phyloP scores from a whole-genome alignment of 177 flowering plant genomes.

The Vitis hybrid region DNA sequence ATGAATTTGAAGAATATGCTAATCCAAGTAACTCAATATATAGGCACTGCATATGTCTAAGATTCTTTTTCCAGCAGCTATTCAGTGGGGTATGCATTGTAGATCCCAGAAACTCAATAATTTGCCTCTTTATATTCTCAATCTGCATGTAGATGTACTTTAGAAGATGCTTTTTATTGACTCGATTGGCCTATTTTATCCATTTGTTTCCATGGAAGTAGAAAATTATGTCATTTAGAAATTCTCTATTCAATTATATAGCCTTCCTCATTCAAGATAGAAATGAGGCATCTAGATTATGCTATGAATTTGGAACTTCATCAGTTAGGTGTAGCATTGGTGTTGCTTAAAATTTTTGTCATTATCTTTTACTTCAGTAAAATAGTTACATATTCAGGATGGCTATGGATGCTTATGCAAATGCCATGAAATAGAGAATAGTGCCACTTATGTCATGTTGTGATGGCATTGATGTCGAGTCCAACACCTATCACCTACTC shows the following conservation, averaged over 20 bases:
- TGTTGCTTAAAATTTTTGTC: too few relatives aligned
- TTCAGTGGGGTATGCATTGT: constrained; percentile 21
- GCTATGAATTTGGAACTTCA: too few relatives aligned
- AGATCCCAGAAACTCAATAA: background rate
- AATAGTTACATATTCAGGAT: too few relatives aligned
- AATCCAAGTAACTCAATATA: constrained; percentile 25
- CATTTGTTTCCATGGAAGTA: background rate
- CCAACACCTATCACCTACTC: too few relatives aligned
- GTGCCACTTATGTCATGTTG: too few relatives aligned
- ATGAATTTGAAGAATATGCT: constrained; percentile 28
- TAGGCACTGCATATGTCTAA: constrained; percentile 25
- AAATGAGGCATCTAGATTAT: too few relatives aligned
- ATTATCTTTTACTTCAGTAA: too few relatives aligned
- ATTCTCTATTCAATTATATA: background rate
- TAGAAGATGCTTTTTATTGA: background rate
- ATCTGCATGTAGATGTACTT: background rate
- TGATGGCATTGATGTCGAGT: too few relatives aligned
- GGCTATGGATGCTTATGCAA: too few relatives aligned
- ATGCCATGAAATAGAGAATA: too few relatives aligned
- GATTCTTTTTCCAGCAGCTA: constrained; percentile 26
- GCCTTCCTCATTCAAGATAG: too few relatives aligned
- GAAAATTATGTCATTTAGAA: background rate
- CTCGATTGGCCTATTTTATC: background rate
- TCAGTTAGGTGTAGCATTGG: too few relatives aligned
- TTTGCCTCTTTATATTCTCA: background rate